Conservation (phyloP, 768 basidiomycete genomes). For the Leccinum fibrillosum region DNA sequence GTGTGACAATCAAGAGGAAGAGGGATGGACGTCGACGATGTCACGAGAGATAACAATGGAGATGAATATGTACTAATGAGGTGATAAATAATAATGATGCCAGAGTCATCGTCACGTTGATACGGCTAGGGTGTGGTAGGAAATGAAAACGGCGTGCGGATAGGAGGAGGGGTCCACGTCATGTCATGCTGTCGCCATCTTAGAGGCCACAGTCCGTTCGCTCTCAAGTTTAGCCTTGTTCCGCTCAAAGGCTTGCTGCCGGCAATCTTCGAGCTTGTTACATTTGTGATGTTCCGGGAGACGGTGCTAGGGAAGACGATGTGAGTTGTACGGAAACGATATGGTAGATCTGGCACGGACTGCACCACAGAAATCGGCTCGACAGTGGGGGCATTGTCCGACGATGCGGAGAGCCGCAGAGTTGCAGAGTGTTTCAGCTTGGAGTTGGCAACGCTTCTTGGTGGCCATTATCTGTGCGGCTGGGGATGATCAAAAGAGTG, state of each 20-base stretch:
- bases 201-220: slow-evolving; percentile 81
- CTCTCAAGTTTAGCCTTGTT: slow-evolving; percentile 88
- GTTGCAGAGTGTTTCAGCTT: slow-evolving; percentile 53
- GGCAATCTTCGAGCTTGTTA: slow-evolving; percentile 78
- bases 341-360: slow-evolving; percentile 41
- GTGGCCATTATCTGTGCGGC: slow-evolving; percentile 53
- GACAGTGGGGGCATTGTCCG: slow-evolving; percentile 81
- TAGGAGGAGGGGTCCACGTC: slow-evolving; percentile 10
- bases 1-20: slow-evolving; percentile 13
- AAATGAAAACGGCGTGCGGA: slow-evolving; percentile 3
- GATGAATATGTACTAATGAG: slow-evolving; percentile 18
- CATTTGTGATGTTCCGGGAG: slow-evolving; percentile 88
- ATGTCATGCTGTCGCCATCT: slow-evolving; percentile 75
- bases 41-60: slow-evolving; percentile 7
- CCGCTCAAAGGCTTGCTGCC: slow-evolving; percentile 82
- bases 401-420: slow-evolving; percentile 80
- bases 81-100: slow-evolving; percentile 27
- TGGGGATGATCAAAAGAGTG: not conserved
- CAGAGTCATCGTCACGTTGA: slow-evolving; percentile 20
- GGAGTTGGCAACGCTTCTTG: slow-evolving; percentile 87
- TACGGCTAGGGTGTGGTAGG: slow-evolving; percentile 10
- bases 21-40: slow-evolving; percentile 4
- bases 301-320: slow-evolving; percentile 57
- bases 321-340: slow-evolving; percentile 9
- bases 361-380: slow-evolving; percentile 69